Evolutionary conservation across 1,284 basidiomycete species (phyloP).

Genomic region (Jaminaea rosea): DNA sequence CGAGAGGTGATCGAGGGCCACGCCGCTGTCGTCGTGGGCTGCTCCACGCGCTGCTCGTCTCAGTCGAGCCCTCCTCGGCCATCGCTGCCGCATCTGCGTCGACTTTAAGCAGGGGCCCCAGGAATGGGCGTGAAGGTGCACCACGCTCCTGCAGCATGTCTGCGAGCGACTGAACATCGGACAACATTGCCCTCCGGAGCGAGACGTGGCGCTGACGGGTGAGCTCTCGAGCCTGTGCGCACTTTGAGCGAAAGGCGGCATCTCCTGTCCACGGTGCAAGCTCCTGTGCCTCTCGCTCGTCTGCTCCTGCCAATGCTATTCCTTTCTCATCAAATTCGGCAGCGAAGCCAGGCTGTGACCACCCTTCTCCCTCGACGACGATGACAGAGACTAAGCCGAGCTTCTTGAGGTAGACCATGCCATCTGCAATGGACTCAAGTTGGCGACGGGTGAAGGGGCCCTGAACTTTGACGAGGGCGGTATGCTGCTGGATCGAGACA

Average conservation of each 20-base stretch:
- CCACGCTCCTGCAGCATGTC: slow-evolving; percentile 73
- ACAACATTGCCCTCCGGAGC: slow-evolving; percentile 64
- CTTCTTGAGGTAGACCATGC: slow-evolving; percentile 88
- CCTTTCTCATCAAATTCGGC: slow-evolving; percentile 20
- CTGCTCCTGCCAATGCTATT: slow-evolving; percentile 9
- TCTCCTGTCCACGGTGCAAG: slow-evolving; percentile 20
- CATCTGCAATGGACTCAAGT: slow-evolving; percentile 82
- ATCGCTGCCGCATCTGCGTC: slow-evolving; percentile 13
- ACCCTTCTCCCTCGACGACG: slow-evolving; percentile 79
- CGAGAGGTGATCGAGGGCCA: slow-evolving; percentile 42
- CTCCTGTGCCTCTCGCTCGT: slow-evolving; percentile 17
- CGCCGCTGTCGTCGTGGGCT: too few relatives aligned
- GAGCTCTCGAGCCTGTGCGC: not conserved
- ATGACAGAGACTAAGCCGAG: slow-evolving; percentile 90
- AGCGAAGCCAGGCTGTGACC: slow-evolving; percentile 50
- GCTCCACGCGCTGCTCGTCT: not conserved
- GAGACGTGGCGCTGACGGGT: slow-evolving; percentile 14
- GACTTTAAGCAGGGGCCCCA: slow-evolving; percentile 32
- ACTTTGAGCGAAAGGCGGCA: not conserved
- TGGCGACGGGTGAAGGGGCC: slow-evolving; percentile 94
- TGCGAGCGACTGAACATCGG: slow-evolving; percentile 56
- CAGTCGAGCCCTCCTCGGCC: not conserved
- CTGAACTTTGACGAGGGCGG: slow-evolving; percentile 91
- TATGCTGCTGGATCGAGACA: slow-evolving; percentile 58
- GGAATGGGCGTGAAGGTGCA: slow-evolving; percentile 72